Percentiles rank a stretch among this genome's conserved stretches.
These are phyloP conservation scores for Tricholoma terreum DNA, from an alignment of 768 basidiomycete species.

Conservation along the genomic window DNA sequence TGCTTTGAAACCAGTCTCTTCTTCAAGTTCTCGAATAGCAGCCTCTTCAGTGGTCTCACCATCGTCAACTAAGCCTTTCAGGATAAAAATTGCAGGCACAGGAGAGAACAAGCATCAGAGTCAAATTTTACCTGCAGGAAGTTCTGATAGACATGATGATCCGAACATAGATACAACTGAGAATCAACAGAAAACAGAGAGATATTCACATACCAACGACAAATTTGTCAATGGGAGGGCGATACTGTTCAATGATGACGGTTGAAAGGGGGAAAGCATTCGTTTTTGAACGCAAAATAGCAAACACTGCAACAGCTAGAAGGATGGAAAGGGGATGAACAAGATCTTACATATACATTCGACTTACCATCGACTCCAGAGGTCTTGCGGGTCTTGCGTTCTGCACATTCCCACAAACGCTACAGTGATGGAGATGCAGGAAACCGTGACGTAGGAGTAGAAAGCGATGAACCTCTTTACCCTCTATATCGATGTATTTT, in stretches of 20 bases:
- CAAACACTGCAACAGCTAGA: constrained; percentile 80
- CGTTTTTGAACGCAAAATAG: constrained; percentile 73
- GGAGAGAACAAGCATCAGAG: background rate
- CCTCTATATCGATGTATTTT: constrained; percentile 74
- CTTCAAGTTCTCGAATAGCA: constrained; percentile 85
- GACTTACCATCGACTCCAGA: constrained; percentile 76
- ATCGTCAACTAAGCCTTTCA: constrained; percentile 75
- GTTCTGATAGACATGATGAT: constrained; percentile 23
- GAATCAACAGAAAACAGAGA: background rate
- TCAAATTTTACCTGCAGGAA: constrained; percentile 33
- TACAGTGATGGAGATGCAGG: constrained; percentile 25
- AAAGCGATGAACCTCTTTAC: constrained; percentile 53
- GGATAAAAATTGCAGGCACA: background rate
- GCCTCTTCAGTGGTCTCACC: constrained; percentile 78
- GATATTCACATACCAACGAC: constrained; percentile 55
- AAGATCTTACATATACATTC: background rate
- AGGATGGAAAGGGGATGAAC: background rate
- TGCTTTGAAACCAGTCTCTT: constrained; percentile 89
- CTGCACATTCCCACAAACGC: constrained; percentile 89
- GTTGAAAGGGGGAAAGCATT: constrained; percentile 72
- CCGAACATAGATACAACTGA: too few relatives aligned
- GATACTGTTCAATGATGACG: constrained; percentile 87
- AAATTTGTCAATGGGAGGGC: constrained; percentile 78
- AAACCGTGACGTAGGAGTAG: background rate
- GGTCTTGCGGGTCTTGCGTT: constrained; percentile 72